Conservation (phyloP, 2,329 filamentous ascomycete species). For the Bipolaris bicolor region DNA sequence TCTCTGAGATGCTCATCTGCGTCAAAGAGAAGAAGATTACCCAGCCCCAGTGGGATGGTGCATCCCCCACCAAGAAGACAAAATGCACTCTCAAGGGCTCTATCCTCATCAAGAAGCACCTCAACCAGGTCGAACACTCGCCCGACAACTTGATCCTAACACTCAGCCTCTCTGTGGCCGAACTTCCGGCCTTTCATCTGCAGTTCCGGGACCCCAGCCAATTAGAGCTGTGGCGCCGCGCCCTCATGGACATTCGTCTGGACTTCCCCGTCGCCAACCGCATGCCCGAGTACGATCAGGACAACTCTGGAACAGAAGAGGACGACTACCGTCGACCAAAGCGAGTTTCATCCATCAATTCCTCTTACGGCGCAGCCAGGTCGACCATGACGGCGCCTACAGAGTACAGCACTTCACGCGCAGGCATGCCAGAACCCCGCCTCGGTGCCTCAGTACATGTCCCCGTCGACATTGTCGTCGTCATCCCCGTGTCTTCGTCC, state of each 20-base stretch:
- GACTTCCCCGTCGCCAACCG: constrained; percentile 63
- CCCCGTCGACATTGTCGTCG: constrained; percentile 92
- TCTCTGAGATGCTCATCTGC: constrained; percentile 98
- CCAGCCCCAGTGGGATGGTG: constrained; percentile 70
- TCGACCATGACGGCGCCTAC: constrained; percentile 88
- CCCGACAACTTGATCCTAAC: constrained; percentile 84
- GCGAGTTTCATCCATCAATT: constrained; percentile 81
- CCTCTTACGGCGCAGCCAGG: constrained; percentile 80
- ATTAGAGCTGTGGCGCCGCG: constrained; percentile 88
- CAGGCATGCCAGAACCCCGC: constrained; percentile 52
- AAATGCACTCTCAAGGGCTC: constrained; percentile 94
- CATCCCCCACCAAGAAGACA: constrained; percentile 64
- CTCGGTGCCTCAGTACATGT: constrained; percentile 72
- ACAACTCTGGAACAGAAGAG: constrained; percentile 83
- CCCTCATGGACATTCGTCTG: constrained; percentile 80
- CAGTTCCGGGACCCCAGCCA: constrained; percentile 84
- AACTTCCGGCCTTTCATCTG: constrained; percentile 92
- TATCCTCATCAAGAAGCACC: constrained; percentile 96
- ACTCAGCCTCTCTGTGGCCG: constrained; percentile 85
- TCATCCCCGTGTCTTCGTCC: constrained; percentile 95
- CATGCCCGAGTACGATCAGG: constrained; percentile 76
- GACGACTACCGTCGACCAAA: constrained; percentile 77
- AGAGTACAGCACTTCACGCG: constrained; percentile 79
- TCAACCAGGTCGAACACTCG: constrained; percentile 81
- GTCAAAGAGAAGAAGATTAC: constrained; percentile 92